Evolutionary conservation across 371 early-diverging fungal species (phyloP).

Genomic region (Lichtheimia ornata): DNA sequence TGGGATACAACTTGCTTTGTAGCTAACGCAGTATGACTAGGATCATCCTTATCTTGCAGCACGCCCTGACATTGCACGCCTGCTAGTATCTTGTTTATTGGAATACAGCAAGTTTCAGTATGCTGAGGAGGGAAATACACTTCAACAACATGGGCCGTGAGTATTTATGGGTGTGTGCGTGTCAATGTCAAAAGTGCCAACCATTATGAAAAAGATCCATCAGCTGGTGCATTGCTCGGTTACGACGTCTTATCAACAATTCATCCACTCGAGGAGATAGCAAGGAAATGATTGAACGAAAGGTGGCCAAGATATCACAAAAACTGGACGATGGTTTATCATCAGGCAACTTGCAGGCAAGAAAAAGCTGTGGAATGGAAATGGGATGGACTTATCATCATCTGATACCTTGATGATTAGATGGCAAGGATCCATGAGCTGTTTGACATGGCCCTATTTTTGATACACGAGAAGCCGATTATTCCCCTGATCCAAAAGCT

Average conservation of each 20-base stretch:
- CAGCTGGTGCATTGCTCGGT: conserved; percentile 6
- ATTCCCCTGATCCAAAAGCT: background rate
- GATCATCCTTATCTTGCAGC: conserved; percentile 6
- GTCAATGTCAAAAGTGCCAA: too few species aligned
- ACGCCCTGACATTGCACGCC: background rate
- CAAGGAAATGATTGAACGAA: background rate
- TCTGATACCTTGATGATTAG: background rate
- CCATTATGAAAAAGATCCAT: background rate
- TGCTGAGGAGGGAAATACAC: background rate
- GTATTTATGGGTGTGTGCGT: too few species aligned
- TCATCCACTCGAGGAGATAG: background rate
- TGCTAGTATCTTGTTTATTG: conserved; percentile 7
- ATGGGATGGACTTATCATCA: background rate
- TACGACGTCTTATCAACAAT: conserved; percentile 3
- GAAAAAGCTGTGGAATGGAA: background rate
- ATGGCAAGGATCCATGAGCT: background rate
- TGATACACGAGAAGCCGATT: background rate
- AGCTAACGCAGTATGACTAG: background rate
- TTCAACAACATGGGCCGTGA: background rate
- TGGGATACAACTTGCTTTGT: background rate
- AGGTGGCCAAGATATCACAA: background rate
- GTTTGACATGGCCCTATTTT: conserved; percentile 2
- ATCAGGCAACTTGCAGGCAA: conserved; percentile 1
- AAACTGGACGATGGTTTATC: background rate
- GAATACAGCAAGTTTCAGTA: conserved; percentile 9